phyloP scores from a whole-genome alignment of 2,329 filamentous ascomycete genomes.

The Fusarium sp. region DNA sequence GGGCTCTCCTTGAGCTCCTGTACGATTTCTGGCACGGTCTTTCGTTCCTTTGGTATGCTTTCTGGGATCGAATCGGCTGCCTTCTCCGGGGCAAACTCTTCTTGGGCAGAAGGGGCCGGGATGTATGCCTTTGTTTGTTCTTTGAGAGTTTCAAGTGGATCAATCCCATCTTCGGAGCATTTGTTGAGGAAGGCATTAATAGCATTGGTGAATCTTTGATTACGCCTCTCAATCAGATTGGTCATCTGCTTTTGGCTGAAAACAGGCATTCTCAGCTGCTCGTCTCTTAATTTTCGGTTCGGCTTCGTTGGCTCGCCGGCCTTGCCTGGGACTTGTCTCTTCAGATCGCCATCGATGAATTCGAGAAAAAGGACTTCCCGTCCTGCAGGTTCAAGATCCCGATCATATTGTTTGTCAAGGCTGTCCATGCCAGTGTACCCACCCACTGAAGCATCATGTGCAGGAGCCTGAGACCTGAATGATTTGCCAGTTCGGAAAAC shows the following conservation, averaged over 20 bases:
- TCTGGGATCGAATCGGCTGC: slow-evolving; percentile 65
- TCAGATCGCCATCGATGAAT: slow-evolving; percentile 91
- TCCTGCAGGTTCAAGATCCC: slow-evolving; percentile 43
- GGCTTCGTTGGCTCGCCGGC: slow-evolving; percentile 77
- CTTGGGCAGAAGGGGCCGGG: slow-evolving; percentile 65
- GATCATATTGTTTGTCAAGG: slow-evolving; percentile 45
- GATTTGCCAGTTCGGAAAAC: slow-evolving; percentile 63
- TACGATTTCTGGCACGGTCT: slow-evolving; percentile 84
- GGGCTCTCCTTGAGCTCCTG: slow-evolving; percentile 81
- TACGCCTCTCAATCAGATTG: slow-evolving; percentile 87
- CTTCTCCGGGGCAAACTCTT: slow-evolving; percentile 43
- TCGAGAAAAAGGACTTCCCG: slow-evolving; percentile 88
- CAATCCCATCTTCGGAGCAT: slow-evolving; percentile 70
- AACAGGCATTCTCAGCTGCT: slow-evolving; percentile 89
- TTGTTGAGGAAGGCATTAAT: slow-evolving; percentile 80
- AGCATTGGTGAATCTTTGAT: slow-evolving; percentile 81
- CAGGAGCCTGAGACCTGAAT: slow-evolving; percentile 60
- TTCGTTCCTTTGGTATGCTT: slow-evolving; percentile 81
- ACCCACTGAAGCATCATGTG: slow-evolving; percentile 66
- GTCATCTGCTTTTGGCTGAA: slow-evolving; percentile 95
- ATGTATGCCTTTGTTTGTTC: slow-evolving; percentile 68
- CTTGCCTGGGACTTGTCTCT: slow-evolving; percentile 76
- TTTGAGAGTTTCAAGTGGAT: slow-evolving; percentile 74
- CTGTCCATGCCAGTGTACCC: slow-evolving; percentile 62
- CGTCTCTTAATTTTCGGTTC: slow-evolving; percentile 74